Evolutionary conservation across 140 eudicot genomes (phyloP).

Genomic region (Oenanthe javanica): DNA sequence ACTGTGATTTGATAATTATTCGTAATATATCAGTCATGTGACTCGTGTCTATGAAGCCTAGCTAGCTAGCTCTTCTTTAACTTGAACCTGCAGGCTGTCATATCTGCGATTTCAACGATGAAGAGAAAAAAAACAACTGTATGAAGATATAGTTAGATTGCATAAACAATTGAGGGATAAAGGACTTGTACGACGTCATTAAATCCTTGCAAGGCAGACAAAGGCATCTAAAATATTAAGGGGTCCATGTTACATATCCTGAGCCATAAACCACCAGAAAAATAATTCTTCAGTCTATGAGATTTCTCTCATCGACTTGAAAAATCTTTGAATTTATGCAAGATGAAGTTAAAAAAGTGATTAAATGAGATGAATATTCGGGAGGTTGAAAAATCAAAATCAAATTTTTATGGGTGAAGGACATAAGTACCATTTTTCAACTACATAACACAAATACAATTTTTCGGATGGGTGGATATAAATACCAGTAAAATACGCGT

Average conservation of each 20-base stretch:
- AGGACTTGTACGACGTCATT: not conserved
- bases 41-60: too few species aligned
- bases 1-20: too few species aligned
- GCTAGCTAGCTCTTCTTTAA: not conserved
- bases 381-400: too few species aligned
- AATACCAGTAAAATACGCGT: too few species aligned
- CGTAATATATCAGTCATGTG: too few species aligned
- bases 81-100: not conserved
- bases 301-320: not conserved
- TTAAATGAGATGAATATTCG: too few species aligned
- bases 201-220: not conserved
- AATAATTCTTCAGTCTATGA: not conserved
- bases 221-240: not conserved
- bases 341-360: too few species aligned
- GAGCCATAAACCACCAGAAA: not conserved
- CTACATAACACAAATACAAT: too few species aligned
- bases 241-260: not conserved
- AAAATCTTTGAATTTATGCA: too few species aligned
- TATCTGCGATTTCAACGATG: not conserved
- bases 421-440: too few species aligned
- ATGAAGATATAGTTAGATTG: not conserved
- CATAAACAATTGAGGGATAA: not conserved
- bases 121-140: not conserved
- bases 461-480: too few species aligned
- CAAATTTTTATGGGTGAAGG: too few species aligned